Conservation (phyloP, 83 land plant species). For the Isoetes engelmannii region DNA sequence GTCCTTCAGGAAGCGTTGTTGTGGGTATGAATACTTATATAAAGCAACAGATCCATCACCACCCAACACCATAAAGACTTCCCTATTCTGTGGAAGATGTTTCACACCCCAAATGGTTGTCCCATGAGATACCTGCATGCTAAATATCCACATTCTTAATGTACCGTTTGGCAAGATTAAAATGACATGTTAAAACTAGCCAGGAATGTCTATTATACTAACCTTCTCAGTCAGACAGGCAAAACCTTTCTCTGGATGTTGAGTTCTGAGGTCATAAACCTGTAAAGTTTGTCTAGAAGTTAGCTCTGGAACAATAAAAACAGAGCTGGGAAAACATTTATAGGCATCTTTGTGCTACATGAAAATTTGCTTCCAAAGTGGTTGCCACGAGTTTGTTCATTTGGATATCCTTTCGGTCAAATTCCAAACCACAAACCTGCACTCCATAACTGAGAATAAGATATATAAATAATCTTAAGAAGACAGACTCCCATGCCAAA, state of each 20-base stretch:
- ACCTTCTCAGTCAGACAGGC: slow-evolving; percentile 34
- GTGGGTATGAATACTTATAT: slow-evolving; percentile 35
- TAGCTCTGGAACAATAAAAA: too few species aligned
- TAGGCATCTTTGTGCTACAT: slow-evolving; percentile 9
- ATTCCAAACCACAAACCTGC: slow-evolving; percentile 43
- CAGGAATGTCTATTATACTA: neutral
- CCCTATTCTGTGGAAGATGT: slow-evolving; percentile 44
- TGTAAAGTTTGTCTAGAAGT: neutral
- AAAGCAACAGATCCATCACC: slow-evolving; percentile 47
- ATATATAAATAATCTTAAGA: too few species aligned
- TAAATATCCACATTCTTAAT: neutral
- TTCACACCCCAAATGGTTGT: slow-evolving; percentile 46
- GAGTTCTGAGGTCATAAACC: slow-evolving; percentile 38
- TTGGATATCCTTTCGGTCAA: slow-evolving; percentile 41
- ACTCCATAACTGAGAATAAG: too few species aligned
- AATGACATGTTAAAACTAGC: neutral
- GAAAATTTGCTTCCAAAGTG: slow-evolving; percentile 43
- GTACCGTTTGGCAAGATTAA: neutral
- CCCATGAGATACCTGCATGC: slow-evolving; percentile 29
- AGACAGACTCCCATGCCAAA: too few species aligned
- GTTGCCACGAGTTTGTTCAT: slow-evolving; percentile 48
- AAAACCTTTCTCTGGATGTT: slow-evolving; percentile 40
- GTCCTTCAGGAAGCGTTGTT: slow-evolving; percentile 31
- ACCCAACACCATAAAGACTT: slow-evolving; percentile 36
- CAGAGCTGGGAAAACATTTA: too few species aligned